Conservation (phyloP, 345 rosid genomes). For the Kernera saxatilis region DNA sequence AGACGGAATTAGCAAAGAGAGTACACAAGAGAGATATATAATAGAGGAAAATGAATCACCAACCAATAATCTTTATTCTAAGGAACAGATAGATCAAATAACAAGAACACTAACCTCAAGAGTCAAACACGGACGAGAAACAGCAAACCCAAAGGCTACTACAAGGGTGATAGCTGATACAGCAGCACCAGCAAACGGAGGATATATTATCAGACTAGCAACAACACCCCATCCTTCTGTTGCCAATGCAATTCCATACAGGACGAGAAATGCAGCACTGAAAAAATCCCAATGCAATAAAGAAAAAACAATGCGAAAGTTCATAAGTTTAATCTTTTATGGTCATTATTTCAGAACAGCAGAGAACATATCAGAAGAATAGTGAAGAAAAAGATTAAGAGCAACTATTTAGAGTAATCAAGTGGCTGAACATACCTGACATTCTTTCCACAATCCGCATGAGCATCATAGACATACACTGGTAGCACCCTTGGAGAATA, state of each 20-base stretch:
- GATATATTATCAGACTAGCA: slow-evolving; percentile 94
- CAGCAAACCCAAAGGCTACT: slow-evolving; percentile 98
- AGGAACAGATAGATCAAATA: slow-evolving; percentile 10
- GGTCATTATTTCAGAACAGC: slow-evolving; percentile 8
- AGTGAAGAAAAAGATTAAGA: slow-evolving; percentile 9
- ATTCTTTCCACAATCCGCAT: slow-evolving; percentile 95
- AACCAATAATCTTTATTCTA: background rate
- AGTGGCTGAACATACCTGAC: slow-evolving; percentile 68
- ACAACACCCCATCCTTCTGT: slow-evolving; percentile 99
- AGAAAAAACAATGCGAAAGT: slow-evolving; percentile 7
- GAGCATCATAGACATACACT: slow-evolving; percentile 96
- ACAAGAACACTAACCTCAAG: slow-evolving; percentile 60
- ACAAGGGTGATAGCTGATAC: slow-evolving; percentile 97
- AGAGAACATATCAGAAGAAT: background rate
- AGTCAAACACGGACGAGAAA: slow-evolving; percentile 97
- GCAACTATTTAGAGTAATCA: background rate
- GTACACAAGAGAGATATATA: background rate
- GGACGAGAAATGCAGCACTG: slow-evolving; percentile 96
- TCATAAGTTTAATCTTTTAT: background rate
- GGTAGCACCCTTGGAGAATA: slow-evolving; percentile 98
- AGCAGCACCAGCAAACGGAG: slow-evolving; percentile 99
- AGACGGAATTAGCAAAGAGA: slow-evolving; percentile 20
- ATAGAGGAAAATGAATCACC: background rate
- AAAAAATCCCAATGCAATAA: background rate
- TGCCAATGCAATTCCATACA: slow-evolving; percentile 97